A percentile compares a stretch with the other conserved stretches of the same genome.
Conservation (phyloP, 2,329 filamentous ascomycete species). For the Ceratocystis ficicola region DNA sequence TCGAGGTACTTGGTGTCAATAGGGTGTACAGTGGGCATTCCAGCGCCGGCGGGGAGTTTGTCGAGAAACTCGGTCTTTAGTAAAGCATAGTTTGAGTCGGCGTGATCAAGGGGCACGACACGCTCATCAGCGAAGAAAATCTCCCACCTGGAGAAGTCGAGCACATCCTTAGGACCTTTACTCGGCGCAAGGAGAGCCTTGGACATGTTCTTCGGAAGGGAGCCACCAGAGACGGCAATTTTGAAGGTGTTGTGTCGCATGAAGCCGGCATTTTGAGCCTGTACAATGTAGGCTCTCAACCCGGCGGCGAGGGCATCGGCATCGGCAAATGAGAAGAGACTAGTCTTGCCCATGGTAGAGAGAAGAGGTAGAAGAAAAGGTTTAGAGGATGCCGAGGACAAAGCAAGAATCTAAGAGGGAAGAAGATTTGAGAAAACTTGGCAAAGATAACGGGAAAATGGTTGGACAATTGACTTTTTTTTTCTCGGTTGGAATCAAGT, state of each 20-base stretch:
- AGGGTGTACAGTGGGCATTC: constrained; percentile 60
- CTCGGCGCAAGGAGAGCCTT: constrained; percentile 59
- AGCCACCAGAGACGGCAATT: constrained; percentile 85
- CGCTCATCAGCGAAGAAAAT: constrained; percentile 98
- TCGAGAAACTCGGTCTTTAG: constrained; percentile 78
- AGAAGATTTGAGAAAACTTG: constrained; percentile 8
- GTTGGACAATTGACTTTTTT: constrained; percentile 4
- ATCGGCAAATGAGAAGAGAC: constrained; percentile 69
- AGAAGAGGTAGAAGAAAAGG: neutral
- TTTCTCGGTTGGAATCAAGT: neutral
- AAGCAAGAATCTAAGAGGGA: constrained; percentile 1
- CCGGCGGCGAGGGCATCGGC: constrained; percentile 58
- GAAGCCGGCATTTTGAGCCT: constrained; percentile 68
- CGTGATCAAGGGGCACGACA: constrained; percentile 79
- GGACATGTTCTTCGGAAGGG: constrained; percentile 76
- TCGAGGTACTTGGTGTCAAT: constrained; percentile 56
- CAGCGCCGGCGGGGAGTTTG: constrained; percentile 61
- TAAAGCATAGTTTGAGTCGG: constrained; percentile 86
- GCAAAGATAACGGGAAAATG: neutral
- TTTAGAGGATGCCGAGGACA: neutral
- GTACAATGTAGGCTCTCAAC: constrained; percentile 71
- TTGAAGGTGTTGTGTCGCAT: constrained; percentile 76
- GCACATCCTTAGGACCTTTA: constrained; percentile 43
- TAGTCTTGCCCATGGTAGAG: constrained; percentile 44
- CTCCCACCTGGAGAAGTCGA: constrained; percentile 82